Percentiles rank a stretch among this genome's conserved stretches.
Conservation (phyloP, 1,284 basidiomycete genomes). For the Leccinum insigne region DNA sequence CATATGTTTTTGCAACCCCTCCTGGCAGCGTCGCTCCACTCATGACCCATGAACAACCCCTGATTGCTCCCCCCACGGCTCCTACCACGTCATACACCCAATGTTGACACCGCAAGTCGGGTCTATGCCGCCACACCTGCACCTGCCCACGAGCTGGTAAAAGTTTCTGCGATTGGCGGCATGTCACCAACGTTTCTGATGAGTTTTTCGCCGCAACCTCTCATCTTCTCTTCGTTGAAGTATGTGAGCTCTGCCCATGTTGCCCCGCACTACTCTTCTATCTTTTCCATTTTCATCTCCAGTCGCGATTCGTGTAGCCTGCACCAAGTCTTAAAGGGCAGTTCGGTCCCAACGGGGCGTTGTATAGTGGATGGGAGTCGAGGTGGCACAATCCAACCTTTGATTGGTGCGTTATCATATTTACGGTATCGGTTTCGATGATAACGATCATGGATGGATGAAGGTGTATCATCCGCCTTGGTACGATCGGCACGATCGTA, state of each 20-base stretch:
- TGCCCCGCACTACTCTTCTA: neutral
- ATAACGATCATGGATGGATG: neutral
- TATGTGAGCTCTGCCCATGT: conserved; percentile 36
- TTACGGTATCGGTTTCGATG: neutral
- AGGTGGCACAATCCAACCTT: conserved; percentile 85
- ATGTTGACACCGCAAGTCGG: conserved; percentile 27
- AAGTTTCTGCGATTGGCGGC: too few species aligned
- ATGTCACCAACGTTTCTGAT: conserved; percentile 72
- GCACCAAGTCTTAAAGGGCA: conserved; percentile 87
- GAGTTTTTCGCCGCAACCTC: conserved; percentile 94
- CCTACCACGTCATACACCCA: conserved; percentile 29
- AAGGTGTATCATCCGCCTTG: conserved; percentile 92
- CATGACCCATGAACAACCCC: conserved; percentile 16
- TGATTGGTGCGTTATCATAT: conserved; percentile 72
- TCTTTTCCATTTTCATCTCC: neutral
- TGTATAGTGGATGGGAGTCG: conserved; percentile 96
- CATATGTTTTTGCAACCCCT: conserved; percentile 26
- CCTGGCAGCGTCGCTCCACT: conserved; percentile 10
- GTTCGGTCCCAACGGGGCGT: conserved; percentile 94
- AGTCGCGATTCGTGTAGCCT: conserved; percentile 46
- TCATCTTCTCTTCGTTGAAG: conserved; percentile 84
- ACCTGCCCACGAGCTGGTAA: conserved; percentile 6
- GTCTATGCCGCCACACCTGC: conserved; percentile 14
- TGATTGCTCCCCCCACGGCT: conserved; percentile 8
- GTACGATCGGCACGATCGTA: conserved; percentile 73